Evolutionary conservation across 306 rosid genomes (phyloP), one percentile per base, ranked within the genome.

Genomic region (Carpinus viminea): DNA sequence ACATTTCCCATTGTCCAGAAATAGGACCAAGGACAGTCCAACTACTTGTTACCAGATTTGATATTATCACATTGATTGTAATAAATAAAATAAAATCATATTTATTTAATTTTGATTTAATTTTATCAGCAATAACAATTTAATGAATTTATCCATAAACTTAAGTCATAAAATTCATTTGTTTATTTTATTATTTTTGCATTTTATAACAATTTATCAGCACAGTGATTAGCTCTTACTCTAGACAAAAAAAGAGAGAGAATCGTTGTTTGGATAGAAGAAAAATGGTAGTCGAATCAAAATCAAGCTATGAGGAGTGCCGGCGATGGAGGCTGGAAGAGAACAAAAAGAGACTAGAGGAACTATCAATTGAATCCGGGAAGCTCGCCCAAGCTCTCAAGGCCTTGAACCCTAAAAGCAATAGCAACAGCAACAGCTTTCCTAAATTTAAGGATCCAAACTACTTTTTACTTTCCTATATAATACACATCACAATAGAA

Each of bases 291-390:
- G 65, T 57, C 65, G 81, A 79, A 74, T 71, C 87, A 0, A 88
- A 86, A 56, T 16, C 36, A 28, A 70, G 78, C 8, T 84, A 88
- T 50, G 88, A 86, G 81, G 92, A 88, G 77, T 76, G 77, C 47
- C 86, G 87, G 28, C 68, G 69, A 68, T 83, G 78, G 84, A 82
- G 88, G 52, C 21, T 86, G 70, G 88, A 86, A 52, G 92, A 84
- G 71, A 88, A 88, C 78, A 80, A 71, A 74, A 86, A 77, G 81
- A 82, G 87, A 68, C 86, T 88, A 87, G 90, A 84, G 73, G 88
- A 87, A 43, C 92, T 24, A 24, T 24, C 26, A 24, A 24, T 24
- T 88, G 50, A 84, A 86, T 70, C 85, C 86, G 17, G 71, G 75
- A 77, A 79, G 75, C 92, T 86, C 1, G 82, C 88, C 34, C 71